Base-by-base conservation (phyloP, 2,329 filamentous ascomycete species). In the Camptophora hylomeconis region DNA sequence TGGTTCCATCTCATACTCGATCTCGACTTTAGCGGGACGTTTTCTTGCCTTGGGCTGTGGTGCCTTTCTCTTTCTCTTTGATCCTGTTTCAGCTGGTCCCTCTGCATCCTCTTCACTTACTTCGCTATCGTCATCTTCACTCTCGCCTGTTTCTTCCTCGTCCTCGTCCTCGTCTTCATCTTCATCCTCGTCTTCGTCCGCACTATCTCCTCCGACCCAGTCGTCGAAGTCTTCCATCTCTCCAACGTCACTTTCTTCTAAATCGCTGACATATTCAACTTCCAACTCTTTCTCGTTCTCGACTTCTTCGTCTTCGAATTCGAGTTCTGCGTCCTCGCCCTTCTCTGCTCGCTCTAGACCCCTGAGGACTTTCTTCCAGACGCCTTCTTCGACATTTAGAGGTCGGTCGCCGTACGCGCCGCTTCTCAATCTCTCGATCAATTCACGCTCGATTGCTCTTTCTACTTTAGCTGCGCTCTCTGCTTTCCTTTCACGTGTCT, bases 321-420 rank as follows among this genome's bases (percentile, higher is more conserved):
- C 80, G 19, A 80, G 75, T 42, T 81, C 75, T 39, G 92, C 74
- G 7, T 86, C 87, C 44, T 86, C 75, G 24, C 79, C 87, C 47
- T 92, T 75, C 35, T 87, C 86, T 45, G 79, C 78, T 44, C 80
- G 71, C 67, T 98, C 89, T 56, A 98, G 67, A 3, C 83, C 83
- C 37, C 76, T 75, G 45, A 98, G 72, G 5, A 98, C 89, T 69
- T 86, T 92, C 69, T 92, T 92, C 89, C 89, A 98, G 37, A 98
- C 83, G 9, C 72, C 69, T 54, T 94, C 84, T 54, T 92, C 89
- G 28, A 93, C 86, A 51, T 98, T 98, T 41, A 98, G 65, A 22
- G 89, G 89, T 51, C 82, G 74, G 46, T 95, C 86, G 31, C 89
- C 89, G 56, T 98, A 95, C 3, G 86, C 86, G 24, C 89, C 89